Base-by-base conservation (phyloP, 2,329 filamentous ascomycete species). In the Aspergillus arachidicola region DNA sequence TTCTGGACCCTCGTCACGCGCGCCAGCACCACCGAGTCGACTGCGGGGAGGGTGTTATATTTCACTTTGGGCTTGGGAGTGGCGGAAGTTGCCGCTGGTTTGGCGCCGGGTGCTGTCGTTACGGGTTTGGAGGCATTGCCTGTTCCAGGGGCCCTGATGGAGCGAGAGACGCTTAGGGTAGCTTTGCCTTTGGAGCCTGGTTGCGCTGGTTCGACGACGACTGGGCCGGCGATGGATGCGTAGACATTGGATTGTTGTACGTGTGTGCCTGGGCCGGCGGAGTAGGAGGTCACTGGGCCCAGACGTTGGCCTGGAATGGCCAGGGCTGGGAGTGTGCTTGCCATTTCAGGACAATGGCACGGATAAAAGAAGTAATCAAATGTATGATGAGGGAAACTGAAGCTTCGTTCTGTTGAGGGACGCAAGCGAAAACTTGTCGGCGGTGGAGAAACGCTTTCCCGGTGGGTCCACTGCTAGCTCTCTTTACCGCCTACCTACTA, bases 1-100 rank as follows among this genome's bases (percentile, higher is more conserved):
- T 92, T 90, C 76, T 91, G 90, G 61, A 97, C 90, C 55, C 94
- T 90, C 41, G 92, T 92, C 46, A 99, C 92, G 41, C 91, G 88
- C 67, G 92, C 93, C 45, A 99, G 86, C 45, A 98, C 92, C 19
- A 89, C 84, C 70, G 91, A 91, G 72, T 89, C 87, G 46, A 97
- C 92, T 69, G 91, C 88, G 1, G 95, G 95, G 9, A 97, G 85
- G 58, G 93, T 87, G 76, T 93, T 91, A 65, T 87, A 86, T 76
- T 86, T 87, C 70, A 81, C 76, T 56, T 77, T 74, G 62, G 67
- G 68, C 6, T 67, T 70, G 38, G 59, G 57, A 11, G 66, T 7
- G 23, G 66, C 19, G 32, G 58, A 23, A 41, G 54, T 43, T 54
- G 60, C 28, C 19, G 58, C 43, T 21, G 6, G 38, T 26, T 57